phyloP scores from a whole-genome alignment of 208 protist species.

The Wallacemonas sp. region DNA sequence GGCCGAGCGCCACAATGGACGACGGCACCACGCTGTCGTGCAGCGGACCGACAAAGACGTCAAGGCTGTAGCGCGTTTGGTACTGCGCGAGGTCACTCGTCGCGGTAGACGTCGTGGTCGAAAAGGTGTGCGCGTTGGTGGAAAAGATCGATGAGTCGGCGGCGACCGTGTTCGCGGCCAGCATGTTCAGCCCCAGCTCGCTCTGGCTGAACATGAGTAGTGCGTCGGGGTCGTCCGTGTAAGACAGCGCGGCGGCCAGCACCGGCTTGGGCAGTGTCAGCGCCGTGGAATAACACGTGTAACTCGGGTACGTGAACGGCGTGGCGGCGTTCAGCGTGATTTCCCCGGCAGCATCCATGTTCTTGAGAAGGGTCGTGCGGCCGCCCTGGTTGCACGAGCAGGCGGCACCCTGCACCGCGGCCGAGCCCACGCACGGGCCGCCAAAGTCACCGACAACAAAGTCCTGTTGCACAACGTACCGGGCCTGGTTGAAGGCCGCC shows the following conservation, averaged over 20 bases:
- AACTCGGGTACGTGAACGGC: neutral
- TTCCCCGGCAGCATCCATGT: neutral
- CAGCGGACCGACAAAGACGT: slow-evolving; percentile 5
- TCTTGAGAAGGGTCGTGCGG: slow-evolving; percentile 25
- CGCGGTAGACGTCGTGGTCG: neutral
- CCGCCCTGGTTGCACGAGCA: slow-evolving; percentile 54
- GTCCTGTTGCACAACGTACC: slow-evolving; percentile 53
- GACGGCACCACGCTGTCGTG: neutral
- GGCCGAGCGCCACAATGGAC: neutral
- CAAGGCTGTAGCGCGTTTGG: neutral
- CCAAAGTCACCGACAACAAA: slow-evolving; percentile 65
- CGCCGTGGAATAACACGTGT: neutral
- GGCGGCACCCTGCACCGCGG: slow-evolving; percentile 26
- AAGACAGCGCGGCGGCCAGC: neutral
- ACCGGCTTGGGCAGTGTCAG: slow-evolving; percentile 3
- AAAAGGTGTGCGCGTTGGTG: neutral
- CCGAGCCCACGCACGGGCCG: slow-evolving; percentile 21
- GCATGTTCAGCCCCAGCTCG: neutral
- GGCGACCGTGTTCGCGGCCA: neutral
- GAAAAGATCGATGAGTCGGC: neutral
- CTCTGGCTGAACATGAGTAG: neutral
- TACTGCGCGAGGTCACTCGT: neutral
- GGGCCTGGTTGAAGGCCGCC: slow-evolving; percentile 41
- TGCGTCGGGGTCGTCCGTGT: slow-evolving; percentile 2
- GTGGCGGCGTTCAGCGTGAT: neutral